Evolutionary conservation across 2,329 filamentous ascomycete genomes (phyloP).

Genomic region (Venturia effusa): DNA sequence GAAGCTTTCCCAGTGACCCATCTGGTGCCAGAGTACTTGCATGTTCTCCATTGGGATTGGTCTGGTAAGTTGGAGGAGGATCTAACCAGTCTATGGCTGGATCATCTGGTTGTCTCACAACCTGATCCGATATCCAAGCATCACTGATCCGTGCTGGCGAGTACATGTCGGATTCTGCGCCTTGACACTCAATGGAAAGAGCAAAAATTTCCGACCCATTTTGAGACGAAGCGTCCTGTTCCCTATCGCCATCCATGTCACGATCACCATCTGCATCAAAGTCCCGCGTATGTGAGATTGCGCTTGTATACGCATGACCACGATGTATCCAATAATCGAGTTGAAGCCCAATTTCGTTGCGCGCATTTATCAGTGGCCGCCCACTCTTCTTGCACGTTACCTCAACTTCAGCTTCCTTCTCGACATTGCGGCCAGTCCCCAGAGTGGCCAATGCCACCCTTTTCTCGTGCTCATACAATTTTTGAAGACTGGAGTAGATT

Average conservation of each 20-base stretch:
- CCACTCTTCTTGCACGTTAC: constrained; percentile 59
- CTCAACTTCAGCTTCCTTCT: constrained; percentile 1
- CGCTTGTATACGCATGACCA: constrained; percentile 27
- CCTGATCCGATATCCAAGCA: constrained; percentile 58
- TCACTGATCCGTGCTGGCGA: constrained; percentile 59
- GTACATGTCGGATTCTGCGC: constrained; percentile 33
- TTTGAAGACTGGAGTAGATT: constrained; percentile 58
- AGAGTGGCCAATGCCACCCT: background rate
- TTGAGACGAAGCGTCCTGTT: constrained; percentile 19
- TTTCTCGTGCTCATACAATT: constrained; percentile 58
- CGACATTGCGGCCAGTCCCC: background rate
- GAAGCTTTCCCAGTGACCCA: constrained; percentile 40
- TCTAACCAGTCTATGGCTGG: constrained; percentile 58
- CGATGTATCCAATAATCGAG: constrained; percentile 69
- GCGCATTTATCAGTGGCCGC: constrained; percentile 58
- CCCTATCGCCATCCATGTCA: constrained; percentile 20
- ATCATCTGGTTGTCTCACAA: constrained; percentile 46
- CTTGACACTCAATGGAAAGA: constrained; percentile 55
- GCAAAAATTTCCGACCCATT: constrained; percentile 47
- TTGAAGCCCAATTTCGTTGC: constrained; percentile 55
- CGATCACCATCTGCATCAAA: constrained; percentile 7
- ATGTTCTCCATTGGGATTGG: constrained; percentile 22
- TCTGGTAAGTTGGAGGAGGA: constrained; percentile 52
- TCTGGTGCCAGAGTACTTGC: constrained; percentile 41
- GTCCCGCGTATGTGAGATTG: constrained; percentile 20